Evolutionary conservation across 306 rosid genomes (phyloP).

Genomic region (Carpinus viminea): DNA sequence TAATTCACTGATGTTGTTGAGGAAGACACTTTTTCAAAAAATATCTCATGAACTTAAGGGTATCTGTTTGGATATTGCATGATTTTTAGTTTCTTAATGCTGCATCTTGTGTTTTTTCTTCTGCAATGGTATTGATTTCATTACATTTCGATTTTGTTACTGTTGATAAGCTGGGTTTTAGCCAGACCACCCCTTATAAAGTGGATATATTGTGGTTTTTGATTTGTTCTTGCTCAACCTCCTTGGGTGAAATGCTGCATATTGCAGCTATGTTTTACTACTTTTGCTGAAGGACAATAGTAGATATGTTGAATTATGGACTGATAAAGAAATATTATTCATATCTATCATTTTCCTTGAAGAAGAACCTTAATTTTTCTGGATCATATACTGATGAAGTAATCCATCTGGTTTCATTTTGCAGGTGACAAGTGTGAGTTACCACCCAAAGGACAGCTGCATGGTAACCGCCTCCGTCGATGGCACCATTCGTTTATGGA

Average conservation of each 20-base stretch:
- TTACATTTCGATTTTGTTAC: background rate
- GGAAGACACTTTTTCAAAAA: background rate
- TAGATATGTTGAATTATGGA: background rate
- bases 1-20: background rate
- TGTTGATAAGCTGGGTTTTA: background rate
- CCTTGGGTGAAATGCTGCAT: background rate
- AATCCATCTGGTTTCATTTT: conserved; percentile 15
- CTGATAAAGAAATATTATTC: background rate
- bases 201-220: background rate
- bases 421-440: conserved; percentile 95
- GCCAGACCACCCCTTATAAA: background rate
- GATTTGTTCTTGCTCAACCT: background rate
- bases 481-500: conserved; percentile 78
- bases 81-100: background rate
- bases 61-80: background rate
- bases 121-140: too few species aligned
- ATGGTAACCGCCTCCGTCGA: conserved; percentile 82
- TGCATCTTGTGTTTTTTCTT: background rate
- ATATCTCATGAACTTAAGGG: background rate
- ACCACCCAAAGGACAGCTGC: conserved; percentile 76
- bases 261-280: background rate
- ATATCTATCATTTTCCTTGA: background rate
- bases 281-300: background rate
- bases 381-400: conserved; percentile 10
- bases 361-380: background rate